phyloP scores from a whole-genome alignment of 345 rosid genomes.

The Gossypium anomalum region DNA sequence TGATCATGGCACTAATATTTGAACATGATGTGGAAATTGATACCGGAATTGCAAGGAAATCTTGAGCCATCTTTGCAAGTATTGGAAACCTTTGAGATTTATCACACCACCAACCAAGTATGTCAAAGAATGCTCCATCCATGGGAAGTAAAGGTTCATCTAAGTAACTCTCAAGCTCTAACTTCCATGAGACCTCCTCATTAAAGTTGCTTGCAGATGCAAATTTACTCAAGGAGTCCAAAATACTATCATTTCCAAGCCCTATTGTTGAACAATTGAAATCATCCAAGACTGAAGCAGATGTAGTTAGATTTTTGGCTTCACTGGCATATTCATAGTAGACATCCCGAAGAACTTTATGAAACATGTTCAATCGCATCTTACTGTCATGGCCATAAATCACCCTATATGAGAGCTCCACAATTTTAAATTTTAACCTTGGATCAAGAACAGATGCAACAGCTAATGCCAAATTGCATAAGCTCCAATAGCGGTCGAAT shows the following conservation, averaged over 20 bases:
- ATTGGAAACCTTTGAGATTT: not conserved
- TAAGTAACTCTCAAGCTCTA: not conserved
- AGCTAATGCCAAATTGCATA: no score
- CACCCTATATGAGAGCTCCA: no score
- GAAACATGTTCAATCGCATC: not conserved
- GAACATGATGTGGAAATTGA: not conserved
- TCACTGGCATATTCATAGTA: not conserved
- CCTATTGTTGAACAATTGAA: no score
- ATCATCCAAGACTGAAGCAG: not conserved
- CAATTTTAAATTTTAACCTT: no score
- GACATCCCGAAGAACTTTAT: not conserved
- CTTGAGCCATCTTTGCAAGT: not conserved
- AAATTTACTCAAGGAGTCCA: not conserved
- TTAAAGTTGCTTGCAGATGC: not conserved
- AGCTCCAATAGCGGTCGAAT: no score
- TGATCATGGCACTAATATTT: not conserved
- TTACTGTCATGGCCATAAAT: not conserved
- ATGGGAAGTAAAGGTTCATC: not conserved
- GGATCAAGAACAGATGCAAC: no score
- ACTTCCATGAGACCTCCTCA: not conserved
- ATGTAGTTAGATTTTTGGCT: not conserved
- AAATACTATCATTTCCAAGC: no score
- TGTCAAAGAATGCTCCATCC: not conserved
- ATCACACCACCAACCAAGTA: not conserved
- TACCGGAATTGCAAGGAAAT: not conserved